Evolutionary conservation across 805 yeast genomes (phyloP).

Genomic region (Yamadazyma phyllophila): DNA sequence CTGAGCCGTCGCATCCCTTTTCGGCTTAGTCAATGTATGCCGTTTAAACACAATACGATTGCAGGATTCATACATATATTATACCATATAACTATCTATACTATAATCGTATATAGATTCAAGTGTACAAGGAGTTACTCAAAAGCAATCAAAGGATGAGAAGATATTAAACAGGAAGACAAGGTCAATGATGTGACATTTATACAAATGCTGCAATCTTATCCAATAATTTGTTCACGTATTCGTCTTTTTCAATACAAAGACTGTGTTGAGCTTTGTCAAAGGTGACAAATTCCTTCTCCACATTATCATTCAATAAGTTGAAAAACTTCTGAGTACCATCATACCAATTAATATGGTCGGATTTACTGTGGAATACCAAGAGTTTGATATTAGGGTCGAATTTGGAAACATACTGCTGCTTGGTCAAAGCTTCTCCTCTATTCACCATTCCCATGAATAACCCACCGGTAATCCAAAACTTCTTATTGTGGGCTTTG

Average conservation of each 20-base stretch:
- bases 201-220: slow-evolving; percentile 6
- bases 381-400: slow-evolving; percentile 47
- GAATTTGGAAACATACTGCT: slow-evolving; percentile 33
- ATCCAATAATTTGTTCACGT: slow-evolving; percentile 5
- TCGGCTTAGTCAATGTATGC: too few species aligned
- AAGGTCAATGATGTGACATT: too few species aligned
- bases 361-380: slow-evolving; percentile 63
- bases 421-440: slow-evolving; percentile 51
- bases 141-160: too few species aligned
- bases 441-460: slow-evolving; percentile 60
- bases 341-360: slow-evolving; percentile 54
- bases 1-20: too few species aligned
- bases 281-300: slow-evolving; percentile 26
- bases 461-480: slow-evolving; percentile 54
- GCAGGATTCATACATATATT: too few species aligned
- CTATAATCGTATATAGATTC: too few species aligned
- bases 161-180: too few species aligned
- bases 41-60: too few species aligned
- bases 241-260: slow-evolving; percentile 43
- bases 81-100: too few species aligned
- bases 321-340: slow-evolving; percentile 45
- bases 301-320: slow-evolving; percentile 29
- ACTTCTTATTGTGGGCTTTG: slow-evolving; percentile 34
- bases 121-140: too few species aligned
- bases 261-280: slow-evolving; percentile 44